These are phyloP conservation scores for Alternaria sp. DNA, from an alignment of 2,329 filamentous ascomycete genomes.

Conservation along the genomic window DNA sequence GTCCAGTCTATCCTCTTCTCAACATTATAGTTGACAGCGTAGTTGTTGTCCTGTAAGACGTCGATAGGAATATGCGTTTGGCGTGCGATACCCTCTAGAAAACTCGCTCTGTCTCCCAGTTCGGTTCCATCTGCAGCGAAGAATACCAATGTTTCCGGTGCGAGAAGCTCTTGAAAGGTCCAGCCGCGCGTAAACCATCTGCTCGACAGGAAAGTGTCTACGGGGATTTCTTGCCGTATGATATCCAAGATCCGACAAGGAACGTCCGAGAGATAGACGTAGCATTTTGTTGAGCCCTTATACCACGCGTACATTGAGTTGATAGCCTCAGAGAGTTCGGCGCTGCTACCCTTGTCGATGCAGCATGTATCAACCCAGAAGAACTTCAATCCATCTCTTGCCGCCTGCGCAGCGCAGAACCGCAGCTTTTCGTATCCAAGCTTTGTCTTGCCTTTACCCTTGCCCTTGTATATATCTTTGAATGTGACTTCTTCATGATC, in stretches of 20 bases:
- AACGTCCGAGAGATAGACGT: conserved; percentile 7
- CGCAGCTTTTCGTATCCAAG: neutral
- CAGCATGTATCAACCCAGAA: conserved; percentile 15
- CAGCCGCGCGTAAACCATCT: conserved; percentile 9
- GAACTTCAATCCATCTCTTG: neutral
- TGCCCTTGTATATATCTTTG: conserved; percentile 1
- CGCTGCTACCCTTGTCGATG: conserved; percentile 13
- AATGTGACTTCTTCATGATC: conserved; percentile 8
- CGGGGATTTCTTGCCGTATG: neutral
- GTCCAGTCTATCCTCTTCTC: conserved; percentile 25
- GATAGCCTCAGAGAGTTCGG: conserved; percentile 3
- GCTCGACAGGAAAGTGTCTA: neutral
- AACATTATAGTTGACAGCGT: neutral
- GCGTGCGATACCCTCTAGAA: neutral
- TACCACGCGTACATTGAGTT: conserved; percentile 5
- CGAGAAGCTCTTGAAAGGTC: conserved; percentile 9
- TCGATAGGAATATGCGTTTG: neutral
- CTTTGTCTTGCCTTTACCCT: neutral
- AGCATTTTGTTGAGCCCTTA: neutral
- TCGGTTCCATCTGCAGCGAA: neutral
- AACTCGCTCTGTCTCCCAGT: neutral
- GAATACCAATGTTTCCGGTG: neutral
- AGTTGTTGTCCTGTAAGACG: neutral
- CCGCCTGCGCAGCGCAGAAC: conserved; percentile 4
- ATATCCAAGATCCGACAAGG: neutral